Percentiles rank a stretch among this genome's conserved stretches.
Conservation (phyloP, 1,284 basidiomycete species). For the Ustilago lituana region DNA sequence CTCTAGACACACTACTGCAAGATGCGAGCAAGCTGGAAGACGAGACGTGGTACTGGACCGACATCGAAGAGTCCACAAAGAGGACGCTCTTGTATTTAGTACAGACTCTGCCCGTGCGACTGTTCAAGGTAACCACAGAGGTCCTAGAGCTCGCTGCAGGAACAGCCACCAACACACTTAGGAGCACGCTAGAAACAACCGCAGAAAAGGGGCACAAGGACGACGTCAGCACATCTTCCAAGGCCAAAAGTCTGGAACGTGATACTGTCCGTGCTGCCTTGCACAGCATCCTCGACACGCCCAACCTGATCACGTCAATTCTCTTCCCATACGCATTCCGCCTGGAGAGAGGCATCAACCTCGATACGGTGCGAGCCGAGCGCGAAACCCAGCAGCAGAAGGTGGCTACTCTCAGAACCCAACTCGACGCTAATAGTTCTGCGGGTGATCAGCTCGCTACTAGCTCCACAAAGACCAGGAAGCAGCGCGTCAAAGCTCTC, state of each 20-base stretch:
- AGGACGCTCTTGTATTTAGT: constrained; percentile 42
- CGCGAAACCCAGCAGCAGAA: constrained; percentile 20
- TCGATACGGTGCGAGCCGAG: constrained; percentile 23
- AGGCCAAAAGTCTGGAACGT: constrained; percentile 20
- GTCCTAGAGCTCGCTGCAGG: constrained; percentile 39
- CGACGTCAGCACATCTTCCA: constrained; percentile 8
- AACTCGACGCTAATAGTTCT: constrained; percentile 25
- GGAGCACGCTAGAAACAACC: constrained; percentile 22
- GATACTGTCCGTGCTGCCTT: constrained; percentile 25
- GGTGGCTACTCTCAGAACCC: constrained; percentile 24
- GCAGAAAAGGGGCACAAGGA: constrained; percentile 1
- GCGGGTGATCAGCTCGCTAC: constrained; percentile 16
- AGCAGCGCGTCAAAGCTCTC: constrained; percentile 26
- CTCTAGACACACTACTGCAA: constrained; percentile 46
- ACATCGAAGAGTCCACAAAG: constrained; percentile 48
- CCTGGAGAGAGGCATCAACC: constrained; percentile 25
- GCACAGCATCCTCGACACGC: constrained; percentile 45
- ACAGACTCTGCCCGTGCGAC: constrained; percentile 48
- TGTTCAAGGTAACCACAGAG: constrained; percentile 30
- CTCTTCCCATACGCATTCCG: constrained; percentile 50
- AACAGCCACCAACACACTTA: constrained; percentile 25
- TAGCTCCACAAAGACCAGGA: constrained; percentile 20
- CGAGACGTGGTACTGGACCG: constrained; percentile 58
- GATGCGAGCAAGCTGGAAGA: constrained; percentile 52
- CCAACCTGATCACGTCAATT: constrained; percentile 51